Evolutionary conservation across 1,139 yeast species (phyloP).

Genomic region (Hyphopichia wangnamkhiaoensis): DNA sequence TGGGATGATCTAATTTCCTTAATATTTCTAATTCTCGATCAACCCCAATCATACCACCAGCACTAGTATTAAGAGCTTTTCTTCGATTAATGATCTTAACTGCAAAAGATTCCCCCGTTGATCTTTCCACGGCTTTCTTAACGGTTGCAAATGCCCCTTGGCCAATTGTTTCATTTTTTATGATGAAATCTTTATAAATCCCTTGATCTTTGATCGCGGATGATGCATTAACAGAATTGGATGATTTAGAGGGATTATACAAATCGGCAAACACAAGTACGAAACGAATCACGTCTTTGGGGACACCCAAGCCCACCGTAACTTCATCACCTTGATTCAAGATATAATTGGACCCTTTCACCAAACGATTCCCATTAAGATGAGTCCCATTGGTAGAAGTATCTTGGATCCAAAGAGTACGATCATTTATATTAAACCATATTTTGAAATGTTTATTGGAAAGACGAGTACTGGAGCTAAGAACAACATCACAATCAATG

Average conservation of each 20-base stretch:
- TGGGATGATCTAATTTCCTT: conserved; percentile 75
- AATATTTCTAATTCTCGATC: conserved; percentile 83
- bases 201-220: conserved; percentile 42
- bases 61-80: conserved; percentile 73
- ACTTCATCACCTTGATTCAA: conserved; percentile 91
- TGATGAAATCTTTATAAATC: conserved; percentile 71
- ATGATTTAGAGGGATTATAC: conserved; percentile 37
- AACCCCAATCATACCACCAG: conserved; percentile 64
- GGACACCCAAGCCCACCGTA: conserved; percentile 85
- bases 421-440: conserved; percentile 57
- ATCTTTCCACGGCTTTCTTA: conserved; percentile 81
- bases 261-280: conserved; percentile 61
- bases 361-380: conserved; percentile 71
- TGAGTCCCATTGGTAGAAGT: conserved; percentile 88
- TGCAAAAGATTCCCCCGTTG: conserved; percentile 83
- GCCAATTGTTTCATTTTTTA: conserved; percentile 83
- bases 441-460: conserved; percentile 78
- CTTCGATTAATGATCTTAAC: conserved; percentile 85
- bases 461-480: conserved; percentile 65
- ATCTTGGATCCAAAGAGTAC: conserved; percentile 66
- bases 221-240: conserved; percentile 18
- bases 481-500: conserved; percentile 60
- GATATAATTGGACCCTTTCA: conserved; percentile 79
- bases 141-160: conserved; percentile 98
- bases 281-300: conserved; percentile 71